These are phyloP conservation scores for Musa itinerans DNA, from an alignment of 176 grass and related monocot species.

Conservation along the genomic window DNA sequence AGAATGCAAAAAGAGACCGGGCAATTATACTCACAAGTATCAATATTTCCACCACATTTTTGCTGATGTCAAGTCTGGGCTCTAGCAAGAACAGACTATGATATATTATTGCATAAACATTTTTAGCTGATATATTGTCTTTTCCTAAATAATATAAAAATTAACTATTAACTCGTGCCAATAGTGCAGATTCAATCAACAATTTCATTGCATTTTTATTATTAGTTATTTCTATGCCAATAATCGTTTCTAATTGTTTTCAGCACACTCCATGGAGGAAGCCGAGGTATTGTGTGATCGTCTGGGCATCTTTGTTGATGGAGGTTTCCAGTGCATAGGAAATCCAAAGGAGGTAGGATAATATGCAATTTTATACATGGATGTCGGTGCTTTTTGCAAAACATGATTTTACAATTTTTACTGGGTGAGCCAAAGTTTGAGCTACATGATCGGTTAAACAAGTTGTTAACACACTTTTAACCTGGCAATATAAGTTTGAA, in stretches of 20 bases:
- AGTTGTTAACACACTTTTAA: too few relatives aligned
- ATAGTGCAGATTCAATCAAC: too few relatives aligned
- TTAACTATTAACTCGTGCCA: too few relatives aligned
- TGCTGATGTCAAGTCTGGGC: not conserved
- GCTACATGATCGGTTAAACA: too few relatives aligned
- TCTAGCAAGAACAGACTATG: not conserved
- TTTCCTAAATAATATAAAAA: too few relatives aligned
- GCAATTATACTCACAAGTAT: slow-evolving; percentile 95
- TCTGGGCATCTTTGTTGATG: slow-evolving; percentile 72
- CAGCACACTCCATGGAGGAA: slow-evolving; percentile 98
- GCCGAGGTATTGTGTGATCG: slow-evolving; percentile 74
- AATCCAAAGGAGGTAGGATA: slow-evolving; percentile 62
- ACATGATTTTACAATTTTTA: too few relatives aligned
- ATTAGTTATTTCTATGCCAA: not conserved
- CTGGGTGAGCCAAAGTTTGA: too few relatives aligned
- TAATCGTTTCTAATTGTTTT: slow-evolving; percentile 11
- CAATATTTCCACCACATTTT: not conserved
- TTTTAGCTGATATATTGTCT: too few relatives aligned
- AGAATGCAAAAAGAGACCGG: slow-evolving; percentile 66
- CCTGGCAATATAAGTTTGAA: too few relatives aligned
- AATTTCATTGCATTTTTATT: not conserved
- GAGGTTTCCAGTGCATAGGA: slow-evolving; percentile 76
- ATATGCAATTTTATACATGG: too few relatives aligned
- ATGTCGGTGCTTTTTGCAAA: too few relatives aligned
- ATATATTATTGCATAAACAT: too few relatives aligned